Evolutionary conservation across 2,329 filamentous ascomycete genomes (phyloP).

Genomic region (Alternaria solani): DNA sequence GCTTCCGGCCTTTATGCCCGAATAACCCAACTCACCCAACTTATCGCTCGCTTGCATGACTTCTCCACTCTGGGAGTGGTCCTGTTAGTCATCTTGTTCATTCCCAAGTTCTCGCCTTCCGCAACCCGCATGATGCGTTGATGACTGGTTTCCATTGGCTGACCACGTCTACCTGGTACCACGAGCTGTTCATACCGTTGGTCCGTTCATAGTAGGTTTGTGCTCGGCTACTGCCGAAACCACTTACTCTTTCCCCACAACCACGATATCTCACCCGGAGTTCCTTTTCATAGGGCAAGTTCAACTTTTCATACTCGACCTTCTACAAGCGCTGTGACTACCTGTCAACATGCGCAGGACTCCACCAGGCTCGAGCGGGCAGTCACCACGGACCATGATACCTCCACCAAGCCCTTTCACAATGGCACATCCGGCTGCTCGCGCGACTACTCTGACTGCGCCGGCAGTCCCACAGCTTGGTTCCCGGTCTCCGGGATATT

Average conservation of each 20-base stretch:
- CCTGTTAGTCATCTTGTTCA: conserved; percentile 30
- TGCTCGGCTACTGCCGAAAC: conserved; percentile 49
- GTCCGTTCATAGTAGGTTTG: conserved; percentile 34
- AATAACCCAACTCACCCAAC: conserved; percentile 29
- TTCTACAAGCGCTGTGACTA: conserved; percentile 18
- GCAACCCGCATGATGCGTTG: conserved; percentile 35
- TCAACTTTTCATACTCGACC: neutral
- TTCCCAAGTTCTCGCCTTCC: conserved; percentile 12
- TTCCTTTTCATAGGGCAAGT: conserved; percentile 14
- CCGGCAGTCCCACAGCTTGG: conserved; percentile 40
- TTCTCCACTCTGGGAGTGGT: conserved; percentile 38
- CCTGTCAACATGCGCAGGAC: conserved; percentile 39
- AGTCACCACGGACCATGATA: conserved; percentile 45
- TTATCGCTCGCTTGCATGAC: conserved; percentile 33
- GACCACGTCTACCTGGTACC: conserved; percentile 17
- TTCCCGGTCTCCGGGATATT: conserved; percentile 45
- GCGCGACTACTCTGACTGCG: conserved; percentile 38
- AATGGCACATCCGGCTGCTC: conserved; percentile 32
- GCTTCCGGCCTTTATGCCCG: conserved; percentile 31
- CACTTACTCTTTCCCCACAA: conserved; percentile 37
- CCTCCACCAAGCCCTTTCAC: conserved; percentile 46
- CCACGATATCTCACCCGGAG: conserved; percentile 13
- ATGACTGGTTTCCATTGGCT: conserved; percentile 35
- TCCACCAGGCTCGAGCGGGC: conserved; percentile 43
- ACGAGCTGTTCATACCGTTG: conserved; percentile 35